These are phyloP conservation scores for Sporisorium iseilematis-ciliati DNA, from an alignment of 1,284 basidiomycete genomes.

Conservation along the genomic window DNA sequence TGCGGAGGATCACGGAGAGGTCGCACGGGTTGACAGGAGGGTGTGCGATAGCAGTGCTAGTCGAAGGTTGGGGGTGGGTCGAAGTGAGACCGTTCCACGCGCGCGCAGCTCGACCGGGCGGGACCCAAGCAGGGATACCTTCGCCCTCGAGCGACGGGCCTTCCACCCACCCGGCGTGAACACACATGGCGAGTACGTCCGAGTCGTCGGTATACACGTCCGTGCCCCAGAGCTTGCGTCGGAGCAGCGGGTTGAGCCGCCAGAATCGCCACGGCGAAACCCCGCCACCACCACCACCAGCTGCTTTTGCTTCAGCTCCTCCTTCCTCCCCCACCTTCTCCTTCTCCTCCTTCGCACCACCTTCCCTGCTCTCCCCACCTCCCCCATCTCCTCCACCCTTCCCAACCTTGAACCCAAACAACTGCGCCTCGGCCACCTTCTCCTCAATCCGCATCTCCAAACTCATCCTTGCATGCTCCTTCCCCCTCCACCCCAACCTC, in stretches of 20 bases:
- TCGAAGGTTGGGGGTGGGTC: background rate
- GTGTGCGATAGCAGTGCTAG: background rate
- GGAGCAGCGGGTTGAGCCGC: slow-evolving; percentile 52
- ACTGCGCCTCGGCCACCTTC: slow-evolving; percentile 32
- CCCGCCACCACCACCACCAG: background rate
- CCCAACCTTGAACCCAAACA: slow-evolving; percentile 31
- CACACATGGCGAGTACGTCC: slow-evolving; percentile 73
- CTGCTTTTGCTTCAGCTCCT: slow-evolving; percentile 1
- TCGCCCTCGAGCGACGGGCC: slow-evolving; percentile 63
- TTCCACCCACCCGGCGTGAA: slow-evolving; percentile 74
- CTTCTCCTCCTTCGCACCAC: background rate
- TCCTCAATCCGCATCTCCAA: slow-evolving; percentile 55
- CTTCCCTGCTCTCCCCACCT: background rate
- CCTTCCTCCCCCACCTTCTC: background rate
- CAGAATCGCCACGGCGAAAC: slow-evolving; percentile 60
- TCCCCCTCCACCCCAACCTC: slow-evolving; percentile 66
- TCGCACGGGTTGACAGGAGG: slow-evolving; percentile 54
- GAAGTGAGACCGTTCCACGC: slow-evolving; percentile 55
- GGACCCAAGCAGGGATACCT: slow-evolving; percentile 57
- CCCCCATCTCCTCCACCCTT: background rate
- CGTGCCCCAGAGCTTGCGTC: slow-evolving; percentile 73
- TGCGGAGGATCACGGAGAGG: slow-evolving; percentile 72
- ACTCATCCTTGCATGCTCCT: slow-evolving; percentile 62
- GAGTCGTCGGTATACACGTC: slow-evolving; percentile 77
- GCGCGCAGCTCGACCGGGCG: slow-evolving; percentile 55